Base-by-base conservation (phyloP, 2,329 filamentous ascomycete species). In the Paecilomyces niveus region DNA sequence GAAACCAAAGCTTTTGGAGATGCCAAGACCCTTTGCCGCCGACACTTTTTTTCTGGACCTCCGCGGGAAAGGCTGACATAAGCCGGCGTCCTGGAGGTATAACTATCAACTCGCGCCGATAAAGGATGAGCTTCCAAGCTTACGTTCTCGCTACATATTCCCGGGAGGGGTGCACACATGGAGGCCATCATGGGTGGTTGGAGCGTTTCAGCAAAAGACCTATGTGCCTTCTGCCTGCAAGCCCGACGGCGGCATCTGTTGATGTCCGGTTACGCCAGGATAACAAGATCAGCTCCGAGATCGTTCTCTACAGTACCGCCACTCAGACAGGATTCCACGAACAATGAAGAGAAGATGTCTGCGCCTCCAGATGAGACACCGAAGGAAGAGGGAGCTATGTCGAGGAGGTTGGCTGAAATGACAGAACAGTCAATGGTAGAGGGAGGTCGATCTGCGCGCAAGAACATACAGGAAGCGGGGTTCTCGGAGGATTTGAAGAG, bases 401-500 rank as follows among this genome's bases (percentile, higher is more conserved):
- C 81, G 2, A 75, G 82, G 18, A 77, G 83, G 18, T 70, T 87
- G 58, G 78, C 80, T 3, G 78, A 83, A 59, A 82, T 88, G 83
- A 84, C 81, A 51, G 83, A 87, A 62, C 80, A 86, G 61, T 77
- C 78, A 15, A 72, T 87, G 29, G 76, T 82, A 53, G 77, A 78
- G 55, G 82, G 83, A 32, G 81, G 82, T 29, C 78, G 79, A 59
- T 78, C 80, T 57, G 81, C 83, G 32, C 76, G 73, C 53, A 84
- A 80, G 64, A 81, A 81, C 54, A 76, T 87, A n/a, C 75, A 82
- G 64, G 82, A 86, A 62, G 83, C 82, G 29, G 83, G 83, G 54
- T 87, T 88, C 72, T 84, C 81, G 59, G 82, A 85, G 55, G 83
- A 86, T 4, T 70, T 87, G 62, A 85, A 83, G 70, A 74, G 72